These are phyloP conservation scores for Salix udensis DNA, from an alignment of 345 rosid species.

Conservation along the genomic window DNA sequence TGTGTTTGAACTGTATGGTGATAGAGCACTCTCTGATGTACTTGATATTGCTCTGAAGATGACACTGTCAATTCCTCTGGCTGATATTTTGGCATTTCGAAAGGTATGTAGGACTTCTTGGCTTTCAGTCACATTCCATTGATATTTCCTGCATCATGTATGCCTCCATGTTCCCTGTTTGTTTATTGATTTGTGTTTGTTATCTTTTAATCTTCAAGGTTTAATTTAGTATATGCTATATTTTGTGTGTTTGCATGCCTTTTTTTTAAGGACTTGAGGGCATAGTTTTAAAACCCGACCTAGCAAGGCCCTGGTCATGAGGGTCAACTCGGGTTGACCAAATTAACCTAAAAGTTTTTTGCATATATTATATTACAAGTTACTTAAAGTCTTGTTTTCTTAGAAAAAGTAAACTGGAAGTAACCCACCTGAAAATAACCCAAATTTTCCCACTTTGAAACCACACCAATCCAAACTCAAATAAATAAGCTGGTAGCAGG, in stretches of 20 bases:
- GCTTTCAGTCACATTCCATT: not conserved
- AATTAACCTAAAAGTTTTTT: no score
- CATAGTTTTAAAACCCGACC: no score
- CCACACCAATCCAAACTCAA: no score
- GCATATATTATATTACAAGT: no score
- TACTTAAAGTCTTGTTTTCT: no score
- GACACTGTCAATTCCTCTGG: conserved; percentile 85
- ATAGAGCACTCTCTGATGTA: conserved; percentile 92
- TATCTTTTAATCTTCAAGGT: not conserved
- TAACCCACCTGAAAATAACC: no score
- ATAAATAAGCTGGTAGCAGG: no score
- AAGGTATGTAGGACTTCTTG: conserved; percentile 51
- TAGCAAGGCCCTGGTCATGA: no score
- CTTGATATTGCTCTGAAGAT: conserved; percentile 86
- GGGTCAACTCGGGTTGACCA: no score
- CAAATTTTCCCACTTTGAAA: no score
- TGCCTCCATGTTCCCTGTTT: not conserved
- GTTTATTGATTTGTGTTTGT: not conserved
- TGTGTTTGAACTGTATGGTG: conserved; percentile 96
- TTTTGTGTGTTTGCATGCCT: not conserved
- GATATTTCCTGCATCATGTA: not conserved
- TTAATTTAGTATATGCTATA: not conserved
- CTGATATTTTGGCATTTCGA: conserved; percentile 85
- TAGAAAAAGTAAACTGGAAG: no score
- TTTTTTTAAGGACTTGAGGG: not conserved